Base-by-base conservation (phyloP, 371 early-diverging fungal genomes). In the Dichotomocladium elegans region DNA sequence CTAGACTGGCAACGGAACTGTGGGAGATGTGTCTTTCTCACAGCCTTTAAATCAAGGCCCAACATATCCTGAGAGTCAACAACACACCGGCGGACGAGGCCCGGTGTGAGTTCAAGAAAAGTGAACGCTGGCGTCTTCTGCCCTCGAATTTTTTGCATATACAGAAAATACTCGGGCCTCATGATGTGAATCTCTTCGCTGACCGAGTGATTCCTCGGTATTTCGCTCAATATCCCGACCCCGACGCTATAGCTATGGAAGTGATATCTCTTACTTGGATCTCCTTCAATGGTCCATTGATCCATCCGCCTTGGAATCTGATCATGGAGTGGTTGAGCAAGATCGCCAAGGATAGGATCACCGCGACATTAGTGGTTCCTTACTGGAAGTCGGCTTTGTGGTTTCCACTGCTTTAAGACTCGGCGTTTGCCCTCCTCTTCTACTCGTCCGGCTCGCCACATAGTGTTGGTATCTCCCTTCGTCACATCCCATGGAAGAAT, bases 151-250 rank as follows among this genome's bases (percentile, higher is more conserved):
- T 47, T 19, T 19, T n/a, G 8, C 30, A 19, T 15, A 30, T 47
- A 4, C 22, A 47, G 33, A 28, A 33, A 5, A 5, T 7, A 5
- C 50, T 25, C 43, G 64, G 64, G 3, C 51, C 57, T 22, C 24
- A 47, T 52, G 45, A 51, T 33, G 51, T 57, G 34, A 52, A 64
- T 52, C 50, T 60, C 12, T 64, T 60, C 52, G 65, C 65, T 3
- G 65, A 57, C 41, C 40, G 65, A 8, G 52, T 29, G 1, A 57
- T 31, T 19, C 41, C 42, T 33, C 41, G 27, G 12, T 64, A 64
- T 44, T 51, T 64, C 37, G 37, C 55, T 3, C 21, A 45, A 8
- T 21, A 37, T n/a, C 46, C 44, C 52, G 58, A 35, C 2, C 58
- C 55, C 33, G 25, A n/a, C 19, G 30, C 47, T 2, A 47, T 42